Conservation (phyloP, 345 rosid species). For the Brassica juncea region DNA sequence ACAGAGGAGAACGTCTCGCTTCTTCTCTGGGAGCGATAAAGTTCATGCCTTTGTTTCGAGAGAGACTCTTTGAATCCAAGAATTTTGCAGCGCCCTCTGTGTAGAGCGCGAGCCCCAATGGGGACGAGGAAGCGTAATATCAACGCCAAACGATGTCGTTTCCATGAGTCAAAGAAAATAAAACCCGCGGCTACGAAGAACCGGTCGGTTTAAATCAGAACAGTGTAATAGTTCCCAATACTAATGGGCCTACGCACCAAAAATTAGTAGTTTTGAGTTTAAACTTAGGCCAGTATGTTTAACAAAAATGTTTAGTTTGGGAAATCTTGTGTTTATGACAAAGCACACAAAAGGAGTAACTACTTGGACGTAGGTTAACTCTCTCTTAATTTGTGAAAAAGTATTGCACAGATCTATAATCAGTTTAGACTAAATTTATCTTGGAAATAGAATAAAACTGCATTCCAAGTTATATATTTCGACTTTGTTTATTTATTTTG, state of each 20-base stretch:
- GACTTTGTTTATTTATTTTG: not conserved
- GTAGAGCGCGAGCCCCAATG: not conserved
- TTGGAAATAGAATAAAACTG: not conserved
- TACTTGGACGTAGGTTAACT: conserved; percentile 37
- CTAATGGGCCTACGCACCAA: too few relatives aligned
- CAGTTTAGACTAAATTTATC: not conserved
- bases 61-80: not conserved
- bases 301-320: not conserved
- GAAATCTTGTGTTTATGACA: conserved; percentile 25
- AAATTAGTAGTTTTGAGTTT: too few relatives aligned
- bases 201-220: conserved; percentile 1
- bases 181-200: not conserved
- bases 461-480: not conserved
- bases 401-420: not conserved
- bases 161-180: too few relatives aligned
- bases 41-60: not conserved
- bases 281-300: not conserved
- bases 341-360: not conserved
- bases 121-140: not conserved
- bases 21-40: not conserved
- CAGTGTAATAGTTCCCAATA: too few relatives aligned
- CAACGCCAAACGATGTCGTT: conserved; percentile 14
- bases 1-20: not conserved
- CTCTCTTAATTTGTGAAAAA: conserved; percentile 28
- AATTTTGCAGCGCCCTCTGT: not conserved